Base-by-base conservation (phyloP, 2,329 filamentous ascomycete species). In the Mycosphaerella sp. region DNA sequence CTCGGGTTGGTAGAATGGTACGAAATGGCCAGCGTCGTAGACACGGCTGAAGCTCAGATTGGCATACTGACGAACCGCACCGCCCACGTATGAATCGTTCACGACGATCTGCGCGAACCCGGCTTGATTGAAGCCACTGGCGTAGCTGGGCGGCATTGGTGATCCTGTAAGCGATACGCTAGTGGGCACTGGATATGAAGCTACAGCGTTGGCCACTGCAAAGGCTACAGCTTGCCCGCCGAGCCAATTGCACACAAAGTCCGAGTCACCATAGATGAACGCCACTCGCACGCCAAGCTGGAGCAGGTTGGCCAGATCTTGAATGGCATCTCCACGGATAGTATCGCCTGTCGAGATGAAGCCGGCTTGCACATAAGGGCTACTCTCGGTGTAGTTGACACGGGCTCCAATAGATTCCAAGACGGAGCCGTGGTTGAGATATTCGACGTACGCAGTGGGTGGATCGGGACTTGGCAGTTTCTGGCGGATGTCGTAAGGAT, bases 101-200 rank as follows among this genome's bases (percentile, higher is more conserved):
- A 87, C 81, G 10, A 82, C 72, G 55, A 93, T 81, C 12, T 84
- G 80, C 0, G 81, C 79, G 64, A 93, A 93, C 0, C 86, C 87
- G 0, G 87, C 82, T 0, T 71, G 66, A 1, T 75, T 71, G 64
- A 91, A 93, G 25, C 71, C 68, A 1, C 70, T 67, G 0, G 73
- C 68, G 56, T 85, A 81, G 14, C 68, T 61, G 13, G 52, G 44
- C 16, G 60, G 54, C 2, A 42, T 27, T 7, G 41, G 50, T 1
- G 49, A 42, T 9, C 55, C 57, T 1, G 47, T 36, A 12, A 50
- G 14, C 4, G 47, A 44, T 18, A 55, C 45, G 37, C 48, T 27
- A 4, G 50, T 57, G 10, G 57, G 39, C 6, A 30, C 32, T 6
- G 61, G 57, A 21, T 53, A 54, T 32, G 50, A 49, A 28, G 60